Base-by-base conservation (phyloP, 2,329 filamentous ascomycete species). In the Neofusicoccum laricinum region DNA sequence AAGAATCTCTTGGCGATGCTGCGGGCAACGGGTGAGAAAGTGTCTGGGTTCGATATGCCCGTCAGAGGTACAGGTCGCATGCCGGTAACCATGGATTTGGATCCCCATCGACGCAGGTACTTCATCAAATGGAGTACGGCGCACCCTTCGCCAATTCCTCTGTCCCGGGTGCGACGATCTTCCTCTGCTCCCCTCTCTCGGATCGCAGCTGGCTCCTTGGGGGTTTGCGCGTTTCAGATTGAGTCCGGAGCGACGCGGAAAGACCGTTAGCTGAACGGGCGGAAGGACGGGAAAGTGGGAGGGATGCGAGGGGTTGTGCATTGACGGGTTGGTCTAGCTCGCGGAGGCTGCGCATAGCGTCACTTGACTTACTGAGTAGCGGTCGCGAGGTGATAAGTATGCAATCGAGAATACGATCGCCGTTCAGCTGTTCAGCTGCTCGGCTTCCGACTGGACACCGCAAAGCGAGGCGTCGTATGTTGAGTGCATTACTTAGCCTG, bases 181-280 rank as follows among this genome's bases (percentile, higher is more conserved):
- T 25, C 41, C 36, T 19, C 21, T 25, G 21, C 14, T 34, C 40
- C 41, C 34, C 30, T 6, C 25, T 34, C 25, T 30, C n/a, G 43
- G 41, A 21, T 46, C 53, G 15, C 15, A 3, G 30, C 14, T 11
- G 41, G 41, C 15, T 30, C 25, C 14, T 43, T 43, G 41, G 41
- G 41, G 40, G 17, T 30, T 21, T 38, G 55, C 12, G 21, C 25
- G 55, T 59, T 59, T 59, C 55, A 59, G 38, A 19, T 36, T 59
- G 55, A 48, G 40, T 59, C 55, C 55, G 55, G 55, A 46, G 14
- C 32, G 15, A 40, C n/a, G 55, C 55, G 55, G 55, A 59, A 30
- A 53, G 34, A 6, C 19, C 36, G 36, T 38, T 17, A 34, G 25
- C 14, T 50, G 48, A 17, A 17, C 48, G 48, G 34, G 34, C 50